These are phyloP conservation scores for Talaromyces sp. DNA, from an alignment of 2,329 filamentous ascomycete genomes.

Conservation along the genomic window DNA sequence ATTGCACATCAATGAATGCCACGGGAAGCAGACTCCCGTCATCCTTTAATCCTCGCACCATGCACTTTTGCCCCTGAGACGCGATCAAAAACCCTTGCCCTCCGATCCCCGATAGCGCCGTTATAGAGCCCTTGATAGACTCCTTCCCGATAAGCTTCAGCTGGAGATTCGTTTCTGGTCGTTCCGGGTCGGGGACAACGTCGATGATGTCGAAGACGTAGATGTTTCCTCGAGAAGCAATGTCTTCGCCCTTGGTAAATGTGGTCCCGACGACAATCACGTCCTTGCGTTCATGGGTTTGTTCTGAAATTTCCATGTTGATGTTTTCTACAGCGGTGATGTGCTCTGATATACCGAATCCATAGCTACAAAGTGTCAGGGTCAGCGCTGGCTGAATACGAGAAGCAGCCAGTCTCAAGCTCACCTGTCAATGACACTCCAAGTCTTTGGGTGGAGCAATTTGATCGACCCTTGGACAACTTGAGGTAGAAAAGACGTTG, in stretches of 20 bases:
- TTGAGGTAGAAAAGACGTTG: slow-evolving; percentile 57
- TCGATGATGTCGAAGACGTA: slow-evolving; percentile 89
- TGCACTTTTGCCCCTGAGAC: slow-evolving; percentile 93
- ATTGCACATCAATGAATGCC: slow-evolving; percentile 96
- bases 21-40: slow-evolving; percentile 89
- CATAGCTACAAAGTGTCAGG: slow-evolving; percentile 46
- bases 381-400: background rate
- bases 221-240: slow-evolving; percentile 76
- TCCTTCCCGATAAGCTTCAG: slow-evolving; percentile 84
- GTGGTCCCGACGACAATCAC: slow-evolving; percentile 82
- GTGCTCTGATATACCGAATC: slow-evolving; percentile 68
- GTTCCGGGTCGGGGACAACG: slow-evolving; percentile 82
- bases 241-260: slow-evolving; percentile 81
- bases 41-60: slow-evolving; percentile 93
- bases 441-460: slow-evolving; percentile 70
- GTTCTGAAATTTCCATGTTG: slow-evolving; percentile 83
- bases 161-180: slow-evolving; percentile 77
- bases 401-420: background rate
- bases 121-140: slow-evolving; percentile 87
- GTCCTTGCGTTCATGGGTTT: slow-evolving; percentile 77
- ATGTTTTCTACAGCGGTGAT: slow-evolving; percentile 78
- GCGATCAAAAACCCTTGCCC: slow-evolving; percentile 83
- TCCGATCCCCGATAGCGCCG: slow-evolving; percentile 75
- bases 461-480: slow-evolving; percentile 69
- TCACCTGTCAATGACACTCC: slow-evolving; percentile 69